Conservation (phyloP, 2,329 filamentous ascomycete genomes). For the Aspergillus ochraceus region DNA sequence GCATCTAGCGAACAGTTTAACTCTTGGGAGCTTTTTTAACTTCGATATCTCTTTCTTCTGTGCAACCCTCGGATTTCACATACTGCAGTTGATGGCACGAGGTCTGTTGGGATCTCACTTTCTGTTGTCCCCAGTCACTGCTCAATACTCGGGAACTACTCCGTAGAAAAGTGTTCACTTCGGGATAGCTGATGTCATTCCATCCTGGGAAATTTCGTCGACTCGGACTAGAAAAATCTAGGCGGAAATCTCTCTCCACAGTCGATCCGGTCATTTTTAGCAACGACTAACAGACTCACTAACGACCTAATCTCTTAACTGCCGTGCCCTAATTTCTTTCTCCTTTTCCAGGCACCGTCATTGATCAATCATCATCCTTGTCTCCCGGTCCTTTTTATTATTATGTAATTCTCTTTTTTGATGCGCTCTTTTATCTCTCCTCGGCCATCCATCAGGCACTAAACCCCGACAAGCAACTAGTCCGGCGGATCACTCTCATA, state of each 20-base stretch:
- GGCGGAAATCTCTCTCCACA: not conserved
- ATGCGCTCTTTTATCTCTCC: not conserved
- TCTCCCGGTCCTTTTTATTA: not conserved
- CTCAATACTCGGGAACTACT: too few relatives aligned
- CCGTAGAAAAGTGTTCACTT: too few relatives aligned
- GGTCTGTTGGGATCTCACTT: not conserved
- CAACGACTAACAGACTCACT: too few relatives aligned
- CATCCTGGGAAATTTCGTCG: not conserved
- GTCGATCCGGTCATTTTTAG: not conserved
- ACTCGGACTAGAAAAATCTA: not conserved
- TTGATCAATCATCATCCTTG: too few relatives aligned
- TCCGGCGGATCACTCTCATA: not conserved
- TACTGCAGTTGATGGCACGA: not conserved
- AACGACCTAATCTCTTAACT: not conserved
- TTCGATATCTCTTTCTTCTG: not conserved
- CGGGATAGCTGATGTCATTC: too few relatives aligned
- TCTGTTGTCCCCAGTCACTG: too few relatives aligned
- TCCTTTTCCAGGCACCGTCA: not conserved
- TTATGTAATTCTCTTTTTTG: not conserved
- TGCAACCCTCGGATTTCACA: not conserved
- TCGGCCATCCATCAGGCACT: not conserved
- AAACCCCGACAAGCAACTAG: not conserved
- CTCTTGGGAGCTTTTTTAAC: too few relatives aligned
- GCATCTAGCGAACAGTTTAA: not conserved
- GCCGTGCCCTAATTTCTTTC: not conserved